Evolutionary conservation across 2,329 filamentous ascomycete species (phyloP), one percentile per base, ranked within the genome.

Genomic region (Fonsecaea pugnacius): DNA sequence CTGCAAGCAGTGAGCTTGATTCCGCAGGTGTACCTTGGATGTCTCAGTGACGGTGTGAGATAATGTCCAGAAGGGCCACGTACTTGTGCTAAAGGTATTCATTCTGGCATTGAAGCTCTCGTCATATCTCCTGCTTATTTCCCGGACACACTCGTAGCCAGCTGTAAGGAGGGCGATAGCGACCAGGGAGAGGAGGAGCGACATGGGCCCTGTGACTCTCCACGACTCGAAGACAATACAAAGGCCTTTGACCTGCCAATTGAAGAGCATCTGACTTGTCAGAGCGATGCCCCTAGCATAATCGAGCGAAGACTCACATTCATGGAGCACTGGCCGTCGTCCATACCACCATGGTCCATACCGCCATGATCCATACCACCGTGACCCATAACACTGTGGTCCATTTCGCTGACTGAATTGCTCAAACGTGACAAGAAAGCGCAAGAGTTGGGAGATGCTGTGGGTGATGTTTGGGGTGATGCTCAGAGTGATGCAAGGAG

Each of bases 181-280:
- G 70, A 95, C 72, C 66, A 99, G 88, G 32, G 94, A 96, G 73
- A 92, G 77, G 76, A 97, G 73, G 63, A 99, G 89, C 36, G 90
- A 90, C 58, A 85, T 73, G 2, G 88, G 88, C 66, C 89, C 88
- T 67, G 85, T 88, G 77, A 99, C 80, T 79, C 91, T 93, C 95
- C 95, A 99, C 78, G 89, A 87, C 72, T 84, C 85, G 83, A 98
- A 99, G 77, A 99, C 87, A 78, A 99, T 96, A 84, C 95, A 99
- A 69, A 99, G 91, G 79, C 98, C 90, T 62, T 84, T 86, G 2
- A 93, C 94, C 77, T 92, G 87, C 94, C 94, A 99, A 67, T 92
- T 98, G 82, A 99, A 99, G 70, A 98, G 87, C 94, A 97, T 98
- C 92, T 96, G 14, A 71, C 4, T 56, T 36, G 12, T 27, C 55